A percentile compares a stretch with the other conserved stretches of the same genome.
These are phyloP conservation scores for Vitis cinerea DNA, from an alignment of 164 flowering plant species.

Conservation along the genomic window DNA sequence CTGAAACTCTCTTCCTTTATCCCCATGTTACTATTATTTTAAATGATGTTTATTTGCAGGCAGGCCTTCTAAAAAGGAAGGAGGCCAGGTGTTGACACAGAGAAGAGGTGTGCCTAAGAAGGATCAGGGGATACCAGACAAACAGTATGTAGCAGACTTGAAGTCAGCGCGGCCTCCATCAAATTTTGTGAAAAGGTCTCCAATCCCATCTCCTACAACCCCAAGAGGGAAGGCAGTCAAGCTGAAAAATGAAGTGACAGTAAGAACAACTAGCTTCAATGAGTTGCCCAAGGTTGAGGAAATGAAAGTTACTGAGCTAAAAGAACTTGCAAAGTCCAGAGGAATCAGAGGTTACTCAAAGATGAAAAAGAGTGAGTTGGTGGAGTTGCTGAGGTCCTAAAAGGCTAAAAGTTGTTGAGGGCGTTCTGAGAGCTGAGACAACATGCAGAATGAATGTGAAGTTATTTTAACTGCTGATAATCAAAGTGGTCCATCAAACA, in stretches of 20 bases:
- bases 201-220: conserved; percentile 36
- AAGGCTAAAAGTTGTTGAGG: not conserved
- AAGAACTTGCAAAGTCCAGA: conserved; percentile 59
- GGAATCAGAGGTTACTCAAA: conserved; percentile 70
- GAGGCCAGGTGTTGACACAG: conserved; percentile 5
- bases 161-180: conserved; percentile 48
- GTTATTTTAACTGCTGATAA: no score
- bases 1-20: not conserved
- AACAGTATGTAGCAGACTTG: conserved; percentile 12
- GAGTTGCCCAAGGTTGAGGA: conserved; percentile 22
- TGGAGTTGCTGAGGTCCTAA: conserved; percentile 37
- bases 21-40: not conserved
- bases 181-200: conserved; percentile 55
- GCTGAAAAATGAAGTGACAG: conserved; percentile 12
- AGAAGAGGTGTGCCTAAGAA: conserved; percentile 19
- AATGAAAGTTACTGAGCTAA: conserved; percentile 59
- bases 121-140: conserved; percentile 14
- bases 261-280: conserved; percentile 1
- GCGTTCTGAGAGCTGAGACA: no score
- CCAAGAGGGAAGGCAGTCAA: conserved; percentile 20
- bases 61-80: conserved; percentile 16
- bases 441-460: no score
- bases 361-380: conserved; percentile 59
- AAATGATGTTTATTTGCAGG: conserved; percentile 16
- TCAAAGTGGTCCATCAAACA: no score